Conservation (phyloP, 306 rosid genomes). For the Crotalaria pallida region DNA sequence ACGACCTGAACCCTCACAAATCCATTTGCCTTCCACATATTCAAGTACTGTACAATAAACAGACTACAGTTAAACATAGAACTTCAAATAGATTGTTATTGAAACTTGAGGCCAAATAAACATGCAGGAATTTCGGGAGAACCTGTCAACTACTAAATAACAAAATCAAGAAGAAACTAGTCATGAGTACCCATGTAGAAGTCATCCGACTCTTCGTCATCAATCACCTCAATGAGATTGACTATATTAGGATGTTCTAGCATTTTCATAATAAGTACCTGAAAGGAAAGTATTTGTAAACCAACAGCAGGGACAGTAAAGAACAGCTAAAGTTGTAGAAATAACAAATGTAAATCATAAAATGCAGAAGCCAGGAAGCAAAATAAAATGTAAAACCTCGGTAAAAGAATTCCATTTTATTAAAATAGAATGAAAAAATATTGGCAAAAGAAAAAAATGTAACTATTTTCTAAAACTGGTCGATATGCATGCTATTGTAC, state of each 20-base stretch:
- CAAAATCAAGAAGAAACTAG: slow-evolving; percentile 16
- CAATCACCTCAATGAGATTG: slow-evolving; percentile 85
- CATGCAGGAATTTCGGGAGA: background rate
- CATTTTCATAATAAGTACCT: slow-evolving; percentile 97
- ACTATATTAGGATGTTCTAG: slow-evolving; percentile 94
- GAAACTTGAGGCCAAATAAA: slow-evolving; percentile 4
- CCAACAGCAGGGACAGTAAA: background rate
- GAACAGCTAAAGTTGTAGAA: slow-evolving; percentile 6
- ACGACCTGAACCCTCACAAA: slow-evolving; percentile 79
- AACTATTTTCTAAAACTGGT: background rate
- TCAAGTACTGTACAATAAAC: slow-evolving; percentile 70
- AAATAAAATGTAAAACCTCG: background rate
- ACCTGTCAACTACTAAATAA: slow-evolving; percentile 5
- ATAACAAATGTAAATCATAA: background rate
- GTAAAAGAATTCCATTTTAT: background rate
- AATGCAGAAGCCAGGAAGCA: background rate
- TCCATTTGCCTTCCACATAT: slow-evolving; percentile 97
- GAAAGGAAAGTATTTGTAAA: slow-evolving; percentile 16
- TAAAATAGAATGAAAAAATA: background rate
- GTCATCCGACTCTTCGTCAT: too few relatives aligned
- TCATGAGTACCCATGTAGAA: slow-evolving; percentile 85
- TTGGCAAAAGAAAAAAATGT: background rate
- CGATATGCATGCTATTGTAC: background rate
- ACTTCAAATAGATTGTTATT: background rate
- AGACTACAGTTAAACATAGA: slow-evolving; percentile 17